Evolutionary conservation across 306 rosid species (phyloP).

Genomic region (Pyrus betulifolia): DNA sequence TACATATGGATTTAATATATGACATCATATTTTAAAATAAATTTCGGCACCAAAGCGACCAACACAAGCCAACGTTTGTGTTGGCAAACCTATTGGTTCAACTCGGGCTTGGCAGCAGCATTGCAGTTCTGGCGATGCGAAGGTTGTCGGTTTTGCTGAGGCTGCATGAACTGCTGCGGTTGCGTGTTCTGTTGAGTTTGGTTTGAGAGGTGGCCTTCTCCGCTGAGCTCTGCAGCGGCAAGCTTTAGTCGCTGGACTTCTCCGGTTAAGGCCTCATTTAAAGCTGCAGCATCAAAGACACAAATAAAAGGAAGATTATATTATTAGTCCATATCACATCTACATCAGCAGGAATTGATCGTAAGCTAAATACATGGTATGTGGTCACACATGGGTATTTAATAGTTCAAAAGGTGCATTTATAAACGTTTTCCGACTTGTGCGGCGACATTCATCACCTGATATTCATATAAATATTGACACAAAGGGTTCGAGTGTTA

Average conservation of each 20-base stretch:
- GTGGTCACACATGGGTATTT: too few relatives aligned
- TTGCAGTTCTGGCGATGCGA: constrained; percentile 31
- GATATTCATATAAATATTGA: background rate
- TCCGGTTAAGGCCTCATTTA: constrained; percentile 64
- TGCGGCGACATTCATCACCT: background rate
- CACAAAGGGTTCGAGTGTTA: too few relatives aligned
- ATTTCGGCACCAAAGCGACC: background rate
- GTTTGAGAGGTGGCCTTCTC: constrained; percentile 43
- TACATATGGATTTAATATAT: constrained; percentile 8
- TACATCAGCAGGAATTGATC: background rate
- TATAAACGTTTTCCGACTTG: too few relatives aligned
- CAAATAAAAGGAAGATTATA: background rate
- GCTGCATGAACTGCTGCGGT: constrained; percentile 22
- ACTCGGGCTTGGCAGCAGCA: constrained; percentile 20
- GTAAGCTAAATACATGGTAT: background rate
- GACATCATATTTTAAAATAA: constrained; percentile 10
- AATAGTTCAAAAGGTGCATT: too few relatives aligned
- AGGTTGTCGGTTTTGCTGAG: constrained; percentile 20
- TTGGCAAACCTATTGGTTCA: constrained; percentile 9
- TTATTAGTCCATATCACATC: background rate
- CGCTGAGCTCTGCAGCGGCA: constrained; percentile 43
- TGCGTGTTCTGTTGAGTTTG: constrained; percentile 24
- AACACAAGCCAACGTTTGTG: background rate
- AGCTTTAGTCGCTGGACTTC: constrained; percentile 67
- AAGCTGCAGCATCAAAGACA: constrained; percentile 38